phyloP scores from a whole-genome alignment of 2,329 filamentous ascomycete genomes.

The Trichophyton benhamiae region DNA sequence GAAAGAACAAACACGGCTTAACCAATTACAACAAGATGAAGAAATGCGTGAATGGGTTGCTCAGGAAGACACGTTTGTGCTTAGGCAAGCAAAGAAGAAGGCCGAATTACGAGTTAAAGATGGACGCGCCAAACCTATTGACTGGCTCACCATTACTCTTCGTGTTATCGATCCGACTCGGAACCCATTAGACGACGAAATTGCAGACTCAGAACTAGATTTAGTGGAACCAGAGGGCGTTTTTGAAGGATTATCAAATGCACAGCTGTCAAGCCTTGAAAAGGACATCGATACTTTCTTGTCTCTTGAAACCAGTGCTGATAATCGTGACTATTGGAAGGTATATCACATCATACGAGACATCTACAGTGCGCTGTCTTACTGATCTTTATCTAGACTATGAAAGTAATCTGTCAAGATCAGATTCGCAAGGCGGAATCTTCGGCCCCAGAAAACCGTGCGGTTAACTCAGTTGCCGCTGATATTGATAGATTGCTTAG shows the following conservation, averaged over 20 bases:
- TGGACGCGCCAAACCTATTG: conserved; percentile 79
- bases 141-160: conserved; percentile 83
- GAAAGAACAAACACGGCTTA: conserved; percentile 36
- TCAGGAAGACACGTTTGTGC: conserved; percentile 87
- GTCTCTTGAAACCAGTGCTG: conserved; percentile 62
- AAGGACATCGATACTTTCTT: conserved; percentile 71
- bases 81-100: conserved; percentile 97
- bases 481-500: conserved; percentile 80
- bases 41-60: conserved; percentile 75
- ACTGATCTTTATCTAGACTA: conserved; percentile 41
- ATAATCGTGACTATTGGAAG: conserved; percentile 80
- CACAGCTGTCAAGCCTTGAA: conserved; percentile 62
- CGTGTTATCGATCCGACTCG: conserved; percentile 76
- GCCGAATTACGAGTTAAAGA: conserved; percentile 88
- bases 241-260: conserved; percentile 57
- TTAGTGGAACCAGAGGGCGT: conserved; percentile 71
- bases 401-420: conserved; percentile 73
- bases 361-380: neutral
- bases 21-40: conserved; percentile 58
- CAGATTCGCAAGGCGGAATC: conserved; percentile 54
- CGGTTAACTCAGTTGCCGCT: conserved; percentile 66
- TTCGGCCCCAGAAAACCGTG: conserved; percentile 53
- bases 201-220: conserved; percentile 62
- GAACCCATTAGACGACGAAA: conserved; percentile 69
- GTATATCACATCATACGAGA: conserved; percentile 27